Evolutionary conservation across 768 basidiomycete species (phyloP), one percentile per base, ranked within the genome.

Genomic region (Hirschioporus abietinus): DNA sequence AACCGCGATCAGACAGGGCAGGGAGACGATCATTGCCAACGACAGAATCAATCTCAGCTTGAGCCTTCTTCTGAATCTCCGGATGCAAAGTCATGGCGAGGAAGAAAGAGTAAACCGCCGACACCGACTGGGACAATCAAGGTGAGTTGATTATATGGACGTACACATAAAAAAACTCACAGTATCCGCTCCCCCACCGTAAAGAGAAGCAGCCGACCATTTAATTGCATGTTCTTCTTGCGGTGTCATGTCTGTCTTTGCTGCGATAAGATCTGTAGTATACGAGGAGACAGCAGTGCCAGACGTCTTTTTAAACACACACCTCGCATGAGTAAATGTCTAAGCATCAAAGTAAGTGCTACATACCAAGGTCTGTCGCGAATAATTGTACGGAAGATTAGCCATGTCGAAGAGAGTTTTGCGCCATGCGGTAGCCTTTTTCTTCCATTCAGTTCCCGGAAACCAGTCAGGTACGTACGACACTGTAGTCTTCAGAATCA

Each of bases 171-270:
- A 25, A n/a, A 10, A 57, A 15, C 66, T 7, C 52, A 70, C 69
- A 1, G 69, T 67, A 63, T 70, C 69, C 8, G 69, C 52, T 4
- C 69, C 69, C 2, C 70, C 72, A n/a, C 72, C 66, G 65, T 73
- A 72, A 15, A 72, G 64, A 30, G 72, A 73, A 17, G 70, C 67
- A 7, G 72, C 72, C 9, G 72, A 67, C 69, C 72, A 70, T 52
- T 72, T 72, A 65, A 72, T 72, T 42, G 70, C 67, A 0, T 67
- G 65, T 52, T 66, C 70, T 42, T 66, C 0, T 69, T 52, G 26
- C 2, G 57, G 34, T 18, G 58, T 65, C 23, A 65, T 57, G n/a
- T 27, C 25, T 57, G 60, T 59, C 35, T 66, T 23, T 7, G 59
- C 66, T 58, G 67, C 71, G 2, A 71, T 27, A 35, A 71, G 35